A percentile compares a stretch with the other conserved stretches of the same genome.
Conservation (phyloP, 345 rosid genomes). For the Bruguiera sexangula region DNA sequence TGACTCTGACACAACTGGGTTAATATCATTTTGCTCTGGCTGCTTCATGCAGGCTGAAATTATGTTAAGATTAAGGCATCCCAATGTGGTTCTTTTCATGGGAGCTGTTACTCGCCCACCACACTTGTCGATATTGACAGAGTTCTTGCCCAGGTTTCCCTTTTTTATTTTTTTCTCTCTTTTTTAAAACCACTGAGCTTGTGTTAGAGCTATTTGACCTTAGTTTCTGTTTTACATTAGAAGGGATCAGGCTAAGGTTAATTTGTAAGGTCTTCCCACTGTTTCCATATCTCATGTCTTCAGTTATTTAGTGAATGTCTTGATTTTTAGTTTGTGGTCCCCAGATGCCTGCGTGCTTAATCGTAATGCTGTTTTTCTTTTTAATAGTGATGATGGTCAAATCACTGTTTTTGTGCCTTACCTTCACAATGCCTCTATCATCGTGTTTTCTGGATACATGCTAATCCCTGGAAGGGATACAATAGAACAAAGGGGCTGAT, state of each 20-base stretch:
- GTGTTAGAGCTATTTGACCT: background rate
- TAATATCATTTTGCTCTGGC: constrained; percentile 10
- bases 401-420: background rate
- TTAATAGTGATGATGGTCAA: background rate
- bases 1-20: background rate
- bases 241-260: no score
- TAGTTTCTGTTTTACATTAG: no score
- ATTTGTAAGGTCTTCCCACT: background rate
- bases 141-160: constrained; percentile 85
- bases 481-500: background rate
- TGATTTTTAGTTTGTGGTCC: background rate
- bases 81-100: constrained; percentile 98
- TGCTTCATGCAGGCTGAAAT: constrained; percentile 65
- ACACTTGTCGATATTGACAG: constrained; percentile 92
- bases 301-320: background rate
- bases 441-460: background rate
- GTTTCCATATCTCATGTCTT: background rate
- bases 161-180: constrained; percentile 12
- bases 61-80: constrained; percentile 93
- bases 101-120: constrained; percentile 94
- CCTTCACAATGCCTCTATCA: no score
- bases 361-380: background rate
- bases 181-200: background rate
- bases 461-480: no score
- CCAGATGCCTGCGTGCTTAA: background rate